Conservation (phyloP, 139 green algal species). For the Chlamydomonas incerta region DNA sequence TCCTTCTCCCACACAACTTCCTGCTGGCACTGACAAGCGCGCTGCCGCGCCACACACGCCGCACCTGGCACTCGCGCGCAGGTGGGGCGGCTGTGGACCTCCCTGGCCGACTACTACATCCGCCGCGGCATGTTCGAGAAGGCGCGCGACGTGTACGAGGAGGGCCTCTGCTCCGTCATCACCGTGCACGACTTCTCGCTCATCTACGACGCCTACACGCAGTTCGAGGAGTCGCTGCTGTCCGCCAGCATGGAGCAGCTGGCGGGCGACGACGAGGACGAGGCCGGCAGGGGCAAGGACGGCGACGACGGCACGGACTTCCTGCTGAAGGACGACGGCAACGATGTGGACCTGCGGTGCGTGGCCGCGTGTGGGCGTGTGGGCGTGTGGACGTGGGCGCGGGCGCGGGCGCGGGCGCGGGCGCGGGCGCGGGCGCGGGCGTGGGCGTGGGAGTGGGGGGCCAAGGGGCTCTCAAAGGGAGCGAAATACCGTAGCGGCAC, state of each 20-base stretch:
- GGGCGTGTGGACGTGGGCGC: too few species aligned
- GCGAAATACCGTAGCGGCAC: too few species aligned
- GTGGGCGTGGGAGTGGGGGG: too few species aligned
- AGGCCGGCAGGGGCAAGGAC: constrained; percentile 44
- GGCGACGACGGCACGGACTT: constrained; percentile 71
- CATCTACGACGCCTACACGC: constrained; percentile 97
- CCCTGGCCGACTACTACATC: constrained; percentile 98
- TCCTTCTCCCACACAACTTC: too few species aligned
- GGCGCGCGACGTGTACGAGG: constrained; percentile 98
- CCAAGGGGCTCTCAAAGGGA: too few species aligned
- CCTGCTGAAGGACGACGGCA: constrained; percentile 81
- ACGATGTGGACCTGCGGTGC: constrained; percentile 94
- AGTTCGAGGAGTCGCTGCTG: constrained; percentile 94
- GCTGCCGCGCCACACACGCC: too few species aligned
- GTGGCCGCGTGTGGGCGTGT: not conserved
- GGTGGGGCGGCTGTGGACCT: constrained; percentile 95
- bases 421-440: too few species aligned
- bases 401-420: too few species aligned
- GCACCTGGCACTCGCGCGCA: too few species aligned
- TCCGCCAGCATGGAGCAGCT: constrained; percentile 83
- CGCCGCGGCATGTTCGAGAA: constrained; percentile 93
- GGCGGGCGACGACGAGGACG: constrained; percentile 52
- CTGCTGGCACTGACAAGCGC: too few species aligned
- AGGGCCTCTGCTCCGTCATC: constrained; percentile 87
- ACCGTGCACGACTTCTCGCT: constrained; percentile 95